Evolutionary conservation across 148 eudicot species (phyloP).

Genomic region (Vaccinium macrocarpon): DNA sequence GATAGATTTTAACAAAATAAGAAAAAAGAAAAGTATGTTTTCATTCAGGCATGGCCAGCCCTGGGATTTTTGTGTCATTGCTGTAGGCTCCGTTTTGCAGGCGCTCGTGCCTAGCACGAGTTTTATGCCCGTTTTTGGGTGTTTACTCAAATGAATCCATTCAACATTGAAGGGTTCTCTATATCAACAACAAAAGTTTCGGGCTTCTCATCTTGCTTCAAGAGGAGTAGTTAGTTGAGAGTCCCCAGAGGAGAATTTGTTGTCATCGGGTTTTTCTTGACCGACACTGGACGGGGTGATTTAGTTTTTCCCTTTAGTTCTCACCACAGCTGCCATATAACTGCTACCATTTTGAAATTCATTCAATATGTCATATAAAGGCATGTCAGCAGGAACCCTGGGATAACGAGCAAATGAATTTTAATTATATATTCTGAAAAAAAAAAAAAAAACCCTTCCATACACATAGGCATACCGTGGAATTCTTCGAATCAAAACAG

Average conservation of each 20-base stretch:
- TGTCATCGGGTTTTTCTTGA: conserved; percentile 36
- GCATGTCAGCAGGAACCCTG: conserved; percentile 96
- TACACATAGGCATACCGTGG: conserved; percentile 55
- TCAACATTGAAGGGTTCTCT: conserved; percentile 55
- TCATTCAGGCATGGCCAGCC: too few relatives aligned
- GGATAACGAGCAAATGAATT: conserved; percentile 4
- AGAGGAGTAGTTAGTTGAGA: conserved; percentile 55
- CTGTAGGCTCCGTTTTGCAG: too few relatives aligned
- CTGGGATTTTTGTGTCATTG: too few relatives aligned
- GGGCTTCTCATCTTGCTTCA: conserved; percentile 43
- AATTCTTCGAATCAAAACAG: conserved; percentile 87
- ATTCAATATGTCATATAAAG: conserved; percentile 84
- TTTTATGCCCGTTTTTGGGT: too few relatives aligned
- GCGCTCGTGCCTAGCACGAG: too few relatives aligned
- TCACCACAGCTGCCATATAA: conserved; percentile 96
- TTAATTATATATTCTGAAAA: neutral
- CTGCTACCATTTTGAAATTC: conserved; percentile 94
- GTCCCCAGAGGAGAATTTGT: conserved; percentile 19
- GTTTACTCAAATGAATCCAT: too few relatives aligned
- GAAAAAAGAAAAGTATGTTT: too few relatives aligned
- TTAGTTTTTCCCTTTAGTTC: conserved; percentile 43
- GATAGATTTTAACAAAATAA: too few relatives aligned
- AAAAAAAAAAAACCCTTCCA: neutral
- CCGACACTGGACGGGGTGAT: conserved; percentile 31
- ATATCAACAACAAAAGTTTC: conserved; percentile 62